Evolutionary conservation across 2,329 filamentous ascomycete genomes (phyloP).

Genomic region (Pestalotiopsis sp.): DNA sequence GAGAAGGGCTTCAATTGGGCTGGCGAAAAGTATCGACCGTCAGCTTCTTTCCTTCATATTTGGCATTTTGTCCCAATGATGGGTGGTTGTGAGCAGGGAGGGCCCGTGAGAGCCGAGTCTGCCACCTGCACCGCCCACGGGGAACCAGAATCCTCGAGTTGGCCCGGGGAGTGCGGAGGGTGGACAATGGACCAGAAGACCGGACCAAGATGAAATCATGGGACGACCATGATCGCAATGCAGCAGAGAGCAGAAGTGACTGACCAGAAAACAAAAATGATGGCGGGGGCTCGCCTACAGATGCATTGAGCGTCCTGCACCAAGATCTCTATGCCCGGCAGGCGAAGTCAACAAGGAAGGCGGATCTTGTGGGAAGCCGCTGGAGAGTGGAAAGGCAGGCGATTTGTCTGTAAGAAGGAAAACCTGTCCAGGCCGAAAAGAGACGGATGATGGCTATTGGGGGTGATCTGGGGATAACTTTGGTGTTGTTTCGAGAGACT

Average conservation of each 20-base stretch:
- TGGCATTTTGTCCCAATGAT: not conserved
- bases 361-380: conserved; percentile 13
- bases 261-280: conserved; percentile 37
- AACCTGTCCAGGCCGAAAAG: conserved; percentile 11
- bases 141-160: not conserved
- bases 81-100: not conserved
- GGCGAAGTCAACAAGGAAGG: conserved; percentile 25
- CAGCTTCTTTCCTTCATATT: not conserved
- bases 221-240: conserved; percentile 38
- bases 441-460: conserved; percentile 21
- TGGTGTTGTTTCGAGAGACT: conserved; percentile 27
- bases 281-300: conserved; percentile 34
- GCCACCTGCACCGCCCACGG: not conserved
- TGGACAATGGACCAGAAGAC: conserved; percentile 18
- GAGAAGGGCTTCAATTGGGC: conserved; percentile 8
- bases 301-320: conserved; percentile 32
- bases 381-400: conserved; percentile 9
- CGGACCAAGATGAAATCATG: conserved; percentile 15
- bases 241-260: conserved; percentile 31
- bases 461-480: conserved; percentile 25
- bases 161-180: conserved; percentile 14
- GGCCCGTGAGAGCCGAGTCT: conserved; percentile 6
- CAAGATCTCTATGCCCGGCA: conserved; percentile 21
- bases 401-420: conserved; percentile 13
- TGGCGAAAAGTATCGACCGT: not conserved